Base-by-base conservation (phyloP, 352 stramenopile genomes). In the Sclerospora graminicola region DNA sequence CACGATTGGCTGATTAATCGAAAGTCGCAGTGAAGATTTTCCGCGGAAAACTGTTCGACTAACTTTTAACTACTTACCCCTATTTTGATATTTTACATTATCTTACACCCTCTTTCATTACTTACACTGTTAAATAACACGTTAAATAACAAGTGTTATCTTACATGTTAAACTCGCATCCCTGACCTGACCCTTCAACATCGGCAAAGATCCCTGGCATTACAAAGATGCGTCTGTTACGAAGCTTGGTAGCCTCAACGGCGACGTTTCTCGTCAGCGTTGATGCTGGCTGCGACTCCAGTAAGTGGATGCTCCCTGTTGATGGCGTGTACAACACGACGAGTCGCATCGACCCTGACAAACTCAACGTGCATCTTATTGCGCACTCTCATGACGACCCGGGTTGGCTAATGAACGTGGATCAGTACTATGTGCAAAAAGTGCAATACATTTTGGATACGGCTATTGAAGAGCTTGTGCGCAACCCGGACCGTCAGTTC, bases 371-470 rank as follows among this genome's bases (percentile, higher is more conserved):
- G 37, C 94, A 98, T 57, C 52, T 98, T 10, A 95, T 98, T 19
- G 75, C 93, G 33, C 95, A 98, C 69, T 96, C 94, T 4, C 95
- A 98, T 56, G 94, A 98, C 57, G 94, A 98, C 58, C 74, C 78
- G 57, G 84, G 83, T 10, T 99, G 95, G 95, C 63, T 97, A 9
- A 85, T 97, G 45, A 98, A 87, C 0, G 82, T 98, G 14, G 96
- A 99, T 59, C 89, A 99, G 67, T 99, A 99, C 60, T 99, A 95
- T 65, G 74, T 82, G 43, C 41, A 90, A 36, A 63, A 66, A 15
- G 95, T 99, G 26, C 74, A 96, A 32, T 96, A 92, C 60, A 98
- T 99, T 48, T 47, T 99, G 24, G 87, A 97, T 57, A 96, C 84
- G 26, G 83, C 95, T 6, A 67, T 97, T 8, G 57, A 84, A 31